These are phyloP conservation scores for Ogataea salicorniae DNA, from an alignment of 805 yeast genomes.

Conservation along the genomic window DNA sequence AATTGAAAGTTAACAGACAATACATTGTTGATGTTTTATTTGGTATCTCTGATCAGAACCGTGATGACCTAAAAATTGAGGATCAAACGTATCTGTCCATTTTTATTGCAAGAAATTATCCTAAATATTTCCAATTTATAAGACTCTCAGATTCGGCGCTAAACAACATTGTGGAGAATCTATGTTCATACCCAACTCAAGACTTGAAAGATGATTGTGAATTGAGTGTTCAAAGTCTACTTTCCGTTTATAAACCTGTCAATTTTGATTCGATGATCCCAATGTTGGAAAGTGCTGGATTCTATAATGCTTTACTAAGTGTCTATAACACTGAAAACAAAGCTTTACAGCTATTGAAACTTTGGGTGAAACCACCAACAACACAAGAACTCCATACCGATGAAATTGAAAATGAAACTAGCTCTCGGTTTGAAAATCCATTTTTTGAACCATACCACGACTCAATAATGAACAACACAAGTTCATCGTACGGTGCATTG, in stretches of 20 bases:
- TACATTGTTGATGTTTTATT: slow-evolving; percentile 68
- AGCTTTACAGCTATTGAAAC: slow-evolving; percentile 47
- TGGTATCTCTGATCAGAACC: slow-evolving; percentile 44
- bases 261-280: slow-evolving; percentile 44
- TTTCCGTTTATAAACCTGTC: slow-evolving; percentile 61
- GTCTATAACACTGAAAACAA: slow-evolving; percentile 51
- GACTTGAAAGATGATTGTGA: slow-evolving; percentile 56
- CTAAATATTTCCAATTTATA: slow-evolving; percentile 82
- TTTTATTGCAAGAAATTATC: slow-evolving; percentile 73
- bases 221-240: slow-evolving; percentile 65
- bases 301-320: slow-evolving; percentile 52
- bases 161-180: slow-evolving; percentile 39
- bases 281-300: slow-evolving; percentile 49
- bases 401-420: background rate
- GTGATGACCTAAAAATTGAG: slow-evolving; percentile 25
- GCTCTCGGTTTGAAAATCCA: background rate
- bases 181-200: slow-evolving; percentile 40
- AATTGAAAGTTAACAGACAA: slow-evolving; percentile 56
- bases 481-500: slow-evolving; percentile 1
- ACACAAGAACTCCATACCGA: background rate
- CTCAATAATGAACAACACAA: background rate
- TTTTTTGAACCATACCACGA: background rate
- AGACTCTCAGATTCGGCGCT: slow-evolving; percentile 59
- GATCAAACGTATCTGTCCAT: slow-evolving; percentile 45
- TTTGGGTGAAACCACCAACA: slow-evolving; percentile 38